phyloP scores from a whole-genome alignment of 2,329 filamentous ascomycete species.

The Lasiodiplodia sp. region DNA sequence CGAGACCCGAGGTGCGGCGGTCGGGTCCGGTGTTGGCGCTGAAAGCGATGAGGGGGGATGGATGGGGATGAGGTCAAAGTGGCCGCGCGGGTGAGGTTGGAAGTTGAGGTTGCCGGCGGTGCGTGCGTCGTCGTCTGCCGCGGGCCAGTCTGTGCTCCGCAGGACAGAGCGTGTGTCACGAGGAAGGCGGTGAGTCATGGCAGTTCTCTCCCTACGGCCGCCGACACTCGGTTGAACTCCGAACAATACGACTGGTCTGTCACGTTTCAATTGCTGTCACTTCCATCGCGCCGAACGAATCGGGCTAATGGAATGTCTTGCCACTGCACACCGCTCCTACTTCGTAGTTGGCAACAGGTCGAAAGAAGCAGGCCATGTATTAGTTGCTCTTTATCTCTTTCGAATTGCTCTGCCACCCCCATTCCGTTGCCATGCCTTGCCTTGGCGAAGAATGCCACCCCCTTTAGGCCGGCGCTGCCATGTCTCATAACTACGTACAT shows the following conservation, averaged over 20 bases:
- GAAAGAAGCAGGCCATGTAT: neutral
- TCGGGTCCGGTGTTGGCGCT: neutral
- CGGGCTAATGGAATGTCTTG: neutral
- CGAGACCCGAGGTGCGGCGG: neutral
- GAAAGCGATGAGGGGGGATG: slow-evolving; percentile 1
- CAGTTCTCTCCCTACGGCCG: slow-evolving; percentile 4
- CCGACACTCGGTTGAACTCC: neutral
- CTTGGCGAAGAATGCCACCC: neutral
- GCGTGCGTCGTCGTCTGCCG: neutral
- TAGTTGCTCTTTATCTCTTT: neutral
- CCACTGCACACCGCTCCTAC: neutral
- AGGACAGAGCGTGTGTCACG: neutral
- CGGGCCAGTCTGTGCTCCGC: neutral
- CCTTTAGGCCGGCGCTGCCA: neutral
- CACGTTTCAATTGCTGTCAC: neutral
- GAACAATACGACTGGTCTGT: neutral
- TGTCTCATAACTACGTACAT: slow-evolving; percentile 12
- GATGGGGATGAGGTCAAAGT: slow-evolving; percentile 4
- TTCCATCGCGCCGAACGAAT: neutral
- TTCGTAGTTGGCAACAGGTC: neutral
- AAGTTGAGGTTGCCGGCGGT: slow-evolving; percentile 23
- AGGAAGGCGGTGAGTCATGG: slow-evolving; percentile 12
- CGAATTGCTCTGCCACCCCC: neutral
- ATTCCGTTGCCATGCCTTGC: neutral
- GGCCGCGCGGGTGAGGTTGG: slow-evolving; percentile 3